Base-by-base conservation (phyloP, 2,329 filamentous ascomycete genomes). In the Aspergillus novoparasiticus region DNA sequence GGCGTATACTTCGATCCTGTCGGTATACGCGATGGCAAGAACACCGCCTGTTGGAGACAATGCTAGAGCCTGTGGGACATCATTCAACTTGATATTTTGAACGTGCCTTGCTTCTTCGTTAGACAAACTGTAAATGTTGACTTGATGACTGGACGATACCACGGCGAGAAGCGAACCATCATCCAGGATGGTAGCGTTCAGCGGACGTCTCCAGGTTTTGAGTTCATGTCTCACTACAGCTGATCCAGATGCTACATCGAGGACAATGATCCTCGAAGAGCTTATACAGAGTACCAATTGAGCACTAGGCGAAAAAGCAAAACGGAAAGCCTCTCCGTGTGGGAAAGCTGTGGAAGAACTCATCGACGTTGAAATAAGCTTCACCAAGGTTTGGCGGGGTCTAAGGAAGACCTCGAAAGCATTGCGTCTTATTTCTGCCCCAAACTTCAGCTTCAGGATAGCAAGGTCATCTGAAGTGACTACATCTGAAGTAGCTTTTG, bases 1-100 rank as follows among this genome's bases (percentile, higher is more conserved):
- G 6, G 92, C 91, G 32, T 91, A 89, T 0, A 97, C 91, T 76
- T 97, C 93, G 66, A 97, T 94, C n/a, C 91, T 92, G 60, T 91
- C 91, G 72, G 93, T 89, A 76, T 94, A 96, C 9, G 93, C 93
- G 19, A 92, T 90, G 28, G 93, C 93, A 53, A 97, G 80, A 16
- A 97, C 91, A 50, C 89, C 88, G 28, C 92, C 92, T 66, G 90
- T 91, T 1, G 93, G 92, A 0, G 93, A 94, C 34, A 97, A 80
- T 19, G 91, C 89, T 67, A 97, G 90, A 16, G 92, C 88, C 60
- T 89, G 87, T 10, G 93, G 92, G 60, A 87, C 86, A 75, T 95
- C 89, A 71, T 94, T 91, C 64, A 97, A 83, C 53, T 90, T 86
- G 61, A 97, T 85, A 36, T 90, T 90, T 72, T 90, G 89, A n/a